Conservation (phyloP, 306 rosid species). For the Cicer arietinum region DNA sequence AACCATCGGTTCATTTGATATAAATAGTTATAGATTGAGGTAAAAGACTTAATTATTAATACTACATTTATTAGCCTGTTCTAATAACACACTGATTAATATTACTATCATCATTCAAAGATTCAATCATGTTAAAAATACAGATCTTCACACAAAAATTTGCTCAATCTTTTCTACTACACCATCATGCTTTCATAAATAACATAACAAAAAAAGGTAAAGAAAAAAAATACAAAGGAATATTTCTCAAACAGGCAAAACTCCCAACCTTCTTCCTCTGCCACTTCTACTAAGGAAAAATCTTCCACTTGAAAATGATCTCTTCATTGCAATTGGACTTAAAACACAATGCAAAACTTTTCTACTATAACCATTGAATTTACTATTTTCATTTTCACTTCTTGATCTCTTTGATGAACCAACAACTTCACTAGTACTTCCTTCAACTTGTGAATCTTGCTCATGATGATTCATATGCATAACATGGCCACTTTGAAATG, state of each 20-base stretch:
- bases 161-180: conserved; percentile 38
- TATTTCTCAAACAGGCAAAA: conserved; percentile 55
- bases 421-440: conserved; percentile 46
- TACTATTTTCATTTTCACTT: conserved; percentile 64
- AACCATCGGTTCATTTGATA: too few species aligned
- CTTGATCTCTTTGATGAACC: conserved; percentile 62
- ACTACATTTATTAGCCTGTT: too few species aligned
- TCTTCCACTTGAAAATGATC: conserved; percentile 88
- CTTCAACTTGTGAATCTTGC: conserved; percentile 51
- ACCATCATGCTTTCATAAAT: conserved; percentile 17
- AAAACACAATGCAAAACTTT: conserved; percentile 59
- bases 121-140: conserved; percentile 29
- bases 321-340: conserved; percentile 84
- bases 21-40: too few species aligned
- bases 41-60: too few species aligned
- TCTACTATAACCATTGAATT: conserved; percentile 50
- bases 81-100: too few species aligned
- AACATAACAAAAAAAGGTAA: neutral
- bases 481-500: conserved; percentile 46
- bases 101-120: too few species aligned
- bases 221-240: neutral
- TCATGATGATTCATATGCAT: conserved; percentile 56
- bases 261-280: conserved; percentile 61
- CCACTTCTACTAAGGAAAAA: conserved; percentile 62
- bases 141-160: conserved; percentile 41